These are phyloP conservation scores for Colletotrichum navitas DNA, from an alignment of 2,329 filamentous ascomycete species.

Conservation along the genomic window DNA sequence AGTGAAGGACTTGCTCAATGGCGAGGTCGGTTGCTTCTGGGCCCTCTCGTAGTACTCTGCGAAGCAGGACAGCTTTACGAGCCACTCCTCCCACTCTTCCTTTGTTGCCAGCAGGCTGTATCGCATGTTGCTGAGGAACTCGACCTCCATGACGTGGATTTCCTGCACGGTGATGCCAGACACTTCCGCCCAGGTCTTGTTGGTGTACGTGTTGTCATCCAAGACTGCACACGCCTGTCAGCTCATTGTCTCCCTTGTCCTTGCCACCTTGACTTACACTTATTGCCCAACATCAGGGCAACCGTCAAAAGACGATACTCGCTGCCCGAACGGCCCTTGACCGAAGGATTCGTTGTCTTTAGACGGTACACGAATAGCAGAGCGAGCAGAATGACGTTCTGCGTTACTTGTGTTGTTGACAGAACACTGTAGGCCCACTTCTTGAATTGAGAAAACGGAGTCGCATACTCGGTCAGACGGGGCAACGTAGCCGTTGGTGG, in stretches of 20 bases:
- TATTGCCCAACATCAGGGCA: slow-evolving; percentile 97
- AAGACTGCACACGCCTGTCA: slow-evolving; percentile 69
- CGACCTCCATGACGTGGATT: slow-evolving; percentile 99
- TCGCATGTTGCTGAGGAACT: slow-evolving; percentile 98
- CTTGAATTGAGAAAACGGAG: slow-evolving; percentile 83
- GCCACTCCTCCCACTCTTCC: slow-evolving; percentile 89
- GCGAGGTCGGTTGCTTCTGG: slow-evolving; percentile 55
- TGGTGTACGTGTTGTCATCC: slow-evolving; percentile 99
- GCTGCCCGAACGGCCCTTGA: slow-evolving; percentile 92
- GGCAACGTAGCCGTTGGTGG: slow-evolving; percentile 57
- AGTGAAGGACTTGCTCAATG: slow-evolving; percentile 54
- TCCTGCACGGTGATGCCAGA: slow-evolving; percentile 93
- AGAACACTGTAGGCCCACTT: slow-evolving; percentile 95
- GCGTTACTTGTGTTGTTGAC: slow-evolving; percentile 94
- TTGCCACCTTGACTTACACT: slow-evolving; percentile 71
- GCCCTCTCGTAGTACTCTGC: slow-evolving; percentile 85
- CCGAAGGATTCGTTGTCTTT: slow-evolving; percentile 88
- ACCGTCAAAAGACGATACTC: slow-evolving; percentile 94
- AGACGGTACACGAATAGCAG: slow-evolving; percentile 93
- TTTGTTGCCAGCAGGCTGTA: slow-evolving; percentile 92
- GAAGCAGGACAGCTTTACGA: slow-evolving; percentile 84
- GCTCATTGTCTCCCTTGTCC: background rate
- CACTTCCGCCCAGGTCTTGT: slow-evolving; percentile 99
- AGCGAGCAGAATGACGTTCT: slow-evolving; percentile 92
- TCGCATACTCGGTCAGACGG: slow-evolving; percentile 76